A percentile compares a stretch with the other conserved stretches of the same genome.
Conservation (phyloP, 805 yeast species). For the Zygoascus ofunaensis region DNA sequence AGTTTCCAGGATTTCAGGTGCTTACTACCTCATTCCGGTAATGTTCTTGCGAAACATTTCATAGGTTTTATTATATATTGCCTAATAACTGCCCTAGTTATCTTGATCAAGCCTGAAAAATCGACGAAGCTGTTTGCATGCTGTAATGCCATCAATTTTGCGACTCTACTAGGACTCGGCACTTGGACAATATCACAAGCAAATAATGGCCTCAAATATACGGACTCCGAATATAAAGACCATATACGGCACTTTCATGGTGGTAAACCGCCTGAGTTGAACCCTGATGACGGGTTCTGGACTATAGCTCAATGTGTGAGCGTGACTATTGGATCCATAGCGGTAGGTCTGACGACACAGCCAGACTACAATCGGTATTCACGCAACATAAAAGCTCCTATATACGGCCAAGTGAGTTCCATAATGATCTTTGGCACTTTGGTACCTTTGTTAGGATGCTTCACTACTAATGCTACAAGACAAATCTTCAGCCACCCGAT, state of each 20-base stretch:
- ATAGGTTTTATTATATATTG: constrained; percentile 36
- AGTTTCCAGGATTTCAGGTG: constrained; percentile 24
- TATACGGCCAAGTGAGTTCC: constrained; percentile 33
- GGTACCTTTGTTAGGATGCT: constrained; percentile 39
- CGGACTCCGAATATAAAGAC: no score
- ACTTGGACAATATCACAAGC: constrained; percentile 23
- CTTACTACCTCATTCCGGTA: constrained; percentile 29
- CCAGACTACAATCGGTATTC: constrained; percentile 38
- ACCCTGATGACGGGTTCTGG: no score
- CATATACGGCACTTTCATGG: no score
- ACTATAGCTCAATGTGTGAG: constrained; percentile 34
- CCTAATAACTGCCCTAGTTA: constrained; percentile 7
- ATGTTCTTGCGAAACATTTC: constrained; percentile 30
- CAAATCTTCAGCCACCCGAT: constrained; percentile 33
- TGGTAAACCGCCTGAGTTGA: constrained; percentile 17
- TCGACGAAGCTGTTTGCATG: constrained; percentile 30
- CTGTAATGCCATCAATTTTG: constrained; percentile 31
- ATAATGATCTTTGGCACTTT: constrained; percentile 34
- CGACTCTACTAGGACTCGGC: constrained; percentile 24
- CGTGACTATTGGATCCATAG: constrained; percentile 33
- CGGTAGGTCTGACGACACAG: constrained; percentile 35
- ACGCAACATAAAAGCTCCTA: constrained; percentile 30
- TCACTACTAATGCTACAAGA: constrained; percentile 37
- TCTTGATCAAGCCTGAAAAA: constrained; percentile 19
- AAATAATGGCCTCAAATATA: no score